Evolutionary conservation across 352 stramenopile genomes (phyloP), one percentile per base, ranked within the genome.

Genomic region (Phytophthora brassicae): DNA sequence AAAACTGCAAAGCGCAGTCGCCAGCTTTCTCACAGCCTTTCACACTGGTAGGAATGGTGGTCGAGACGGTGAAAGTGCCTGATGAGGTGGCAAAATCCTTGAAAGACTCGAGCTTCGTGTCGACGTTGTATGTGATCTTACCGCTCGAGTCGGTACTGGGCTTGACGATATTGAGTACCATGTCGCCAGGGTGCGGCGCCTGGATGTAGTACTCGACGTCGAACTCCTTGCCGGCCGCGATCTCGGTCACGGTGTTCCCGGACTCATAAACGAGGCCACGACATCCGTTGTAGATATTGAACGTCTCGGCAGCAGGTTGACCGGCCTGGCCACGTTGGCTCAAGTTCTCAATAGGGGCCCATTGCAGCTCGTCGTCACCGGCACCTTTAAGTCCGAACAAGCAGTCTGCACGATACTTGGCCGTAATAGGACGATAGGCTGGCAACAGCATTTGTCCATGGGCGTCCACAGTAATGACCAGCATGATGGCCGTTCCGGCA

Each of bases 211-310:
- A 88, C 65, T 79, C 49, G 39, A 88, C 64, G n/a, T 70, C 47
- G 52, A 87, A 79, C 52, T 80, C 60, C n/a, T 61, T 57, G 50
- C 70, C 77, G 8, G 70, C 57, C 49, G 65, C 47, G 58, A 88
- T 64, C 38, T 70, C 65, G 23, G 75, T 84, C 41, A 88, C 66
- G 28, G 71, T 70, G 49, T 79, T 76, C 12, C 26, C 56, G 4
- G 47, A 55, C 47, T 88, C 78, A 66, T 83, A 84, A 29, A 85
- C 72, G 39, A 81, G 75, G 26, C 75, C 78, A 20, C 78, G 75
- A 49, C 75, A 88, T 2, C 78, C 78, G 62, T 88, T 88, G 68
- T 74, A 76, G 24, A 88, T 74, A 50, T 81, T 72, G 56, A 85
- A 88, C 31, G 71, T 81, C 23, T 64, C 53, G 14, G 68, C 71